phyloP scores from a whole-genome alignment of 208 protist species.

The Trypanosoma theileri region DNA sequence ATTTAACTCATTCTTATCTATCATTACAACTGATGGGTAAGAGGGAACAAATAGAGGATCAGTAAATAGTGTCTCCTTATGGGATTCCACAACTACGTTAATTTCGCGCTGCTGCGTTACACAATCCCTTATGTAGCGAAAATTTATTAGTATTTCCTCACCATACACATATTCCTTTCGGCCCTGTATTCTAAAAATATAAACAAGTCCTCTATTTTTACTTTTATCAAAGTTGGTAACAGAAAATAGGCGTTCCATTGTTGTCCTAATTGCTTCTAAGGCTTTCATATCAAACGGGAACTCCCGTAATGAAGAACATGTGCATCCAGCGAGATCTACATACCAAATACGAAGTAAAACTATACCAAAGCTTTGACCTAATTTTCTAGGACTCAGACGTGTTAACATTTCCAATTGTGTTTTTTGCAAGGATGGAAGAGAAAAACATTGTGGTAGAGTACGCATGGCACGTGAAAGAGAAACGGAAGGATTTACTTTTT shows the following conservation, averaged over 20 bases:
- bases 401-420: conserved; percentile 48
- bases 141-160: conserved; percentile 48
- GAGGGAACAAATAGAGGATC: conserved; percentile 48
- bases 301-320: conserved; percentile 44
- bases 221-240: conserved; percentile 31
- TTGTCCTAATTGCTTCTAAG: conserved; percentile 38
- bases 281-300: conserved; percentile 53
- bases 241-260: conserved; percentile 37
- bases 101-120: conserved; percentile 53
- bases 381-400: conserved; percentile 26
- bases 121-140: conserved; percentile 53
- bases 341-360: conserved; percentile 52
- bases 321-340: conserved; percentile 42
- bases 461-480: conserved; percentile 42
- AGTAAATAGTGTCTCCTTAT: conserved; percentile 30
- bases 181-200: conserved; percentile 59
- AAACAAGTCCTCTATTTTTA: conserved; percentile 27
- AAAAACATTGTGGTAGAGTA: conserved; percentile 43
- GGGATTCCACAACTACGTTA: conserved; percentile 43
- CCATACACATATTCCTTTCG: conserved; percentile 72
- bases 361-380: conserved; percentile 18
- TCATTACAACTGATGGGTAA: conserved; percentile 36
- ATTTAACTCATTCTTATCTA: conserved; percentile 28
- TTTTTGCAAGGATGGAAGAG: conserved; percentile 37
- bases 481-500: conserved; percentile 33